Evolutionary conservation across 169 alveolate genomes (phyloP).

Genomic region (Amoebophrya sp.): DNA sequence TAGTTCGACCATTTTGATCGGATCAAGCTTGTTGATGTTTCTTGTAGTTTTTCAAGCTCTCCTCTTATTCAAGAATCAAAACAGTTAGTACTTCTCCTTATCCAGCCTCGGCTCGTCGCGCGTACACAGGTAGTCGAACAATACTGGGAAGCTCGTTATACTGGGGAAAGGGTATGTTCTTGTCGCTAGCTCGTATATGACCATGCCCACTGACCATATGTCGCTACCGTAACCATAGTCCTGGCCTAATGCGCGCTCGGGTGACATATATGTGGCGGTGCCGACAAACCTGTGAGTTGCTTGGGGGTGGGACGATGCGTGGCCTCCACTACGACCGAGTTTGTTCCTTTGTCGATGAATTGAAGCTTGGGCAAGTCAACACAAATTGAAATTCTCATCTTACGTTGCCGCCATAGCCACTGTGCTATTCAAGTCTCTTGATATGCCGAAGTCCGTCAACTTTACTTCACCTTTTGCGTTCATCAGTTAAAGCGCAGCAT

Average conservation of each 20-base stretch:
- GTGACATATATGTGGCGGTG: constrained; percentile 54
- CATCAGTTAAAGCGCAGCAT: too few species aligned
- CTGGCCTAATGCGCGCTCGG: constrained; percentile 64
- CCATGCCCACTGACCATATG: constrained; percentile 64
- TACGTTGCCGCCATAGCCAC: constrained; percentile 57
- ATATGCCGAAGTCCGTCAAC: constrained; percentile 80
- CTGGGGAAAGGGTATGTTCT: constrained; percentile 58
- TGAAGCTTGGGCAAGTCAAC: not conserved
- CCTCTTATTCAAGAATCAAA: too few species aligned
- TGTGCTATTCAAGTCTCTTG: constrained; percentile 64
- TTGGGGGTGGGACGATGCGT: too few species aligned
- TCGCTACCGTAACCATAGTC: constrained; percentile 56
- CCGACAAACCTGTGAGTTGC: not conserved
- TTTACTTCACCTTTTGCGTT: constrained; percentile 64
- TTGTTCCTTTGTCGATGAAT: not conserved
- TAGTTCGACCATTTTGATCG: too few species aligned
- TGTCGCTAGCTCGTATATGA: constrained; percentile 60
- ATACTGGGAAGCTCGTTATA: constrained; percentile 34
- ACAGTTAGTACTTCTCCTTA: not conserved
- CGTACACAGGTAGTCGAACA: constrained; percentile 27
- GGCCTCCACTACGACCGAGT: too few species aligned
- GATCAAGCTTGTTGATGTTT: not conserved
- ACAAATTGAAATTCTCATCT: too few species aligned
- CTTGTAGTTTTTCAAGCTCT: too few species aligned
- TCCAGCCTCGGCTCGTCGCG: constrained; percentile 11